These are phyloP conservation scores for Amanita molliuscula DNA, from an alignment of 768 basidiomycete genomes.

Conservation along the genomic window DNA sequence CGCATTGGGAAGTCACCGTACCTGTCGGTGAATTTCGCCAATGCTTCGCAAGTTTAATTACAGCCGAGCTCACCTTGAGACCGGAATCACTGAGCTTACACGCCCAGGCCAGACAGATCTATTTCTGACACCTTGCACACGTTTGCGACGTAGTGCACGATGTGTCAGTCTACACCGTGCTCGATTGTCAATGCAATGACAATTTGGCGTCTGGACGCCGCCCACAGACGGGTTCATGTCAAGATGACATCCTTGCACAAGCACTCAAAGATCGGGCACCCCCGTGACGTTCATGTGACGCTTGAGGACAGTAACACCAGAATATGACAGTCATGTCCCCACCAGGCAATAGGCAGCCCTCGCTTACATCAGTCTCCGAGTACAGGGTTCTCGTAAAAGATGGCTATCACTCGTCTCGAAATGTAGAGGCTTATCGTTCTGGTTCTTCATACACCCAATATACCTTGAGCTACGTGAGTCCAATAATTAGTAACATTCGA, in stretches of 20 bases:
- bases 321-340: not conserved
- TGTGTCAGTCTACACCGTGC: not conserved
- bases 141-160: not conserved
- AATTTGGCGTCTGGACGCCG: not conserved
- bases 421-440: slow-evolving; percentile 40
- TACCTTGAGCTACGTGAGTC: not conserved
- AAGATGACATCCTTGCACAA: not conserved
- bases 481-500: not conserved
- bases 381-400: not conserved
- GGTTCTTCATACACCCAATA: not conserved
- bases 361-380: not conserved
- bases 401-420: slow-evolving; percentile 24
- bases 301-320: not conserved
- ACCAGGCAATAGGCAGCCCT: not conserved
- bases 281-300: not conserved
- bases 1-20: slow-evolving; percentile 6
- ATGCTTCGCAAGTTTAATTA: not conserved
- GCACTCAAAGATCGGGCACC: not conserved
- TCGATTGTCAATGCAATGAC: not conserved
- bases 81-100: not conserved
- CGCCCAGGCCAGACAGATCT: not conserved
- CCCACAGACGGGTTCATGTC: not conserved
- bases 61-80: not conserved
- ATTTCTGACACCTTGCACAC: not conserved
- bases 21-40: slow-evolving; percentile 5